Base-by-base conservation (phyloP, 1,284 basidiomycete species). In the Agaricales sp. region DNA sequence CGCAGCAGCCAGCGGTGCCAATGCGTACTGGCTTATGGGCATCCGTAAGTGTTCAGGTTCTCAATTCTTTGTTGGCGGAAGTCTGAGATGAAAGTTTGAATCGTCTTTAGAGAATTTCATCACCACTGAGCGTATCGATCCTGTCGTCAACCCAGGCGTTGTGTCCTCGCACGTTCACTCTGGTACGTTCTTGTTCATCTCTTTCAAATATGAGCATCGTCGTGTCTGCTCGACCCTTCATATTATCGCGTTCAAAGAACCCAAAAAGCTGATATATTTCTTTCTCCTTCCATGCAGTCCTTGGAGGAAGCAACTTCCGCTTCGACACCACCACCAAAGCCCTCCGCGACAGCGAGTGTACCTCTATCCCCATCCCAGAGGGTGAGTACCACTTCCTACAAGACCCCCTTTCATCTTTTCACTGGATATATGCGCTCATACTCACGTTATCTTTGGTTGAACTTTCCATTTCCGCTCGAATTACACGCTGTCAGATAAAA, bases 291-390 rank as follows among this genome's bases (percentile, higher is more conserved):
- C n/a, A 22, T 24, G 14, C 47, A 69, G 69, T 70, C 24, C 53
- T 68, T 26, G 70, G 70, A 16, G 70, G 70, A 2, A 70, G 68
- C 58, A 70, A 70, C 50, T 69, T 71, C 56, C 59, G 66, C 20
- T 51, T 64, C 43, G 51, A 52, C 13, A 63, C 63, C 22, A 63
- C 59, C 50, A 70, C 68, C 0, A 59, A 60, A 8, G 53, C 41
- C 22, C 57, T 72, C 18, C 59, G 65, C 18, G 50, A 66, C 49
- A 71, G 69, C 51, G 54, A 65, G 53, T 72, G 70, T 55, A 67
- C 68, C 1, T 67, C 69, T 11, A 64, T 67, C 48, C 68, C 68
- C 14, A 69, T 72, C 49, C 55, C 58, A 14, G 61, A 72, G 55
- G 69, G 70, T 58, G 67, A 69, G 53, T 68, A 64, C 25, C 62